Evolutionary conservation across 108 stramenopile genomes (phyloP), one percentile per base, ranked within the genome.

Genomic region (Mediolabrus comicus): DNA sequence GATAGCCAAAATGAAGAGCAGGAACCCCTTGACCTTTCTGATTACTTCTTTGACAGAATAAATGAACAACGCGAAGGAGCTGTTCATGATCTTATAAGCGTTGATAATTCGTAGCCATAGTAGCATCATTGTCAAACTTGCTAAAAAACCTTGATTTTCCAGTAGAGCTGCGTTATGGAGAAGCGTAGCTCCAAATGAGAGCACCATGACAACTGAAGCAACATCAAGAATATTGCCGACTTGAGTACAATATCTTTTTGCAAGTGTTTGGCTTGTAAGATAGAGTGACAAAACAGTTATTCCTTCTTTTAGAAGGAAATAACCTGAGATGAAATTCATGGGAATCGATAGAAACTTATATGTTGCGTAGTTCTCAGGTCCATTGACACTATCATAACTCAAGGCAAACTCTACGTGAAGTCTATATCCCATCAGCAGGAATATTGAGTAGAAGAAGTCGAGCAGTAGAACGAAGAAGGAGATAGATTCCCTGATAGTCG

Each of bases 11-110:
- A 80, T 22, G 34, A 80, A 80, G 0, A 80, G 16, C 33, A 80
- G 55, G 29, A 73, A 80, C 79, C 79, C 72, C 52, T 73, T 19
- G 31, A 57, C 56, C 56, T 57, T 33, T 28, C 17, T 30, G 31
- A 57, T 57, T 6, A 57, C 56, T 32, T 80, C 79, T 22, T 52
- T 31, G n/a, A 80, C 71, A 27, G 79, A 71, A 51, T 69, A 72
- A 7, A 80, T 32, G 35, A 80, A 80, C 12, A 80, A 16, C 1
- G 72, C 53, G 33, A 80, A 80, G 14, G 55, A 35, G 28, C 52
- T 57, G 51, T 80, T 80, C 31, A 80, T 62, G 51, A 80, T 69
- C 51, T 72, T 80, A 71, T 72, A 80, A 30, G 71, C 66, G 33
- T 72, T 72, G 54, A 80, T 64, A 24, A 80, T 36, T 53, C 51